These are phyloP conservation scores for Copromyces sp. DNA, from an alignment of 495 filamentous ascomycete species.

Conservation along the genomic window DNA sequence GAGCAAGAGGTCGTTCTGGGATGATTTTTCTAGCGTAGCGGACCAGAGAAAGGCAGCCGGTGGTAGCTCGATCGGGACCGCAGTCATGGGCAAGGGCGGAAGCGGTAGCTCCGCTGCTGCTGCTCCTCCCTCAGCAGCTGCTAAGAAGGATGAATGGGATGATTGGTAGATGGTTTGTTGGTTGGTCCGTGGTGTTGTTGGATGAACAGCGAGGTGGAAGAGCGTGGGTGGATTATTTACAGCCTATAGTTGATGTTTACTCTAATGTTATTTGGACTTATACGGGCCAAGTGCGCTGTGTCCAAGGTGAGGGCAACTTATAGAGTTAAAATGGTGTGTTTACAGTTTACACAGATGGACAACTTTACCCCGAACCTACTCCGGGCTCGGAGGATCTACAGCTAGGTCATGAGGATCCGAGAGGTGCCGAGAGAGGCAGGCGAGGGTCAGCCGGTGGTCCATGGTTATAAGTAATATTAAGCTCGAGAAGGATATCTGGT, in stretches of 20 bases:
- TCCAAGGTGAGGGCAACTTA: background rate
- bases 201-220: background rate
- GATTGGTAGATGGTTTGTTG: constrained; percentile 44
- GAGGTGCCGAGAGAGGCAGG: background rate
- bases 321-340: background rate
- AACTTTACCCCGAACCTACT: background rate
- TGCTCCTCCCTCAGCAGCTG: constrained; percentile 10
- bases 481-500: background rate
- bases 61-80: constrained; percentile 54
- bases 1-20: constrained; percentile 87
- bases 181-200: background rate
- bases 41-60: constrained; percentile 27
- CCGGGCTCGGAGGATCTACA: background rate
- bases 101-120: constrained; percentile 18
- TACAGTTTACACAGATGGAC: background rate
- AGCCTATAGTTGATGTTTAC: background rate
- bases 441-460: background rate
- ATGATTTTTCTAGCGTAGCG: constrained; percentile 53
- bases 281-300: background rate
- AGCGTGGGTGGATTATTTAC: background rate
- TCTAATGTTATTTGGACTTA: background rate
- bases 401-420: background rate
- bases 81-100: constrained; percentile 54
- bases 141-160: constrained; percentile 52
- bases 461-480: background rate